Percentiles rank a stretch among this genome's conserved stretches.
Conservation (phyloP, 345 rosid species). For the Murraya koenigii region DNA sequence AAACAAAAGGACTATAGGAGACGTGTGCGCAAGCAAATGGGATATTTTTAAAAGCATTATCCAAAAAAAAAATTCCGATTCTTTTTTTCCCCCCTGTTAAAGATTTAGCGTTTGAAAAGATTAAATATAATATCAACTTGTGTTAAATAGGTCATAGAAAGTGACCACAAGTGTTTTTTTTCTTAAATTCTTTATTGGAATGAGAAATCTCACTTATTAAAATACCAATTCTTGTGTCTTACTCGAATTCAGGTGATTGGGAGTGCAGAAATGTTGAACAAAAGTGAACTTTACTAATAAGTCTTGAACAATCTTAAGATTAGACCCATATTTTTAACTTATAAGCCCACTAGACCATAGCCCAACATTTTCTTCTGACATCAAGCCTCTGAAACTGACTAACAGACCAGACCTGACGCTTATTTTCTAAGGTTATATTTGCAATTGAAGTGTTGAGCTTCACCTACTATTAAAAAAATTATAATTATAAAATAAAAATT, state of each 20-base stretch:
- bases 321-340: not conserved
- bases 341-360: not conserved
- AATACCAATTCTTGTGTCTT: too few relatives aligned
- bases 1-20: not conserved
- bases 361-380: not conserved
- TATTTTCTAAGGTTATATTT: too few relatives aligned
- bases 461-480: too few relatives aligned
- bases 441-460: too few relatives aligned
- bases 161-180: not conserved
- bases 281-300: too few relatives aligned
- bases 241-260: too few relatives aligned
- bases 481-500: too few relatives aligned
- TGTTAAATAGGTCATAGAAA: not conserved
- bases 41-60: not conserved
- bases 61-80: not conserved
- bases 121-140: not conserved
- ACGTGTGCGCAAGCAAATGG: slow-evolving; percentile 1
- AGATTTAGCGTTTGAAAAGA: not conserved
- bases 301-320: not conserved
- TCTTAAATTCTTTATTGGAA: too few relatives aligned
- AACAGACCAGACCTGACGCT: not conserved
- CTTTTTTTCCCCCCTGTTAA: not conserved
- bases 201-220: too few relatives aligned
- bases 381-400: not conserved
- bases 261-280: too few relatives aligned